These are phyloP conservation scores for Coniochaeta pulveracea DNA, from an alignment of 2,329 filamentous ascomycete species.

Conservation along the genomic window DNA sequence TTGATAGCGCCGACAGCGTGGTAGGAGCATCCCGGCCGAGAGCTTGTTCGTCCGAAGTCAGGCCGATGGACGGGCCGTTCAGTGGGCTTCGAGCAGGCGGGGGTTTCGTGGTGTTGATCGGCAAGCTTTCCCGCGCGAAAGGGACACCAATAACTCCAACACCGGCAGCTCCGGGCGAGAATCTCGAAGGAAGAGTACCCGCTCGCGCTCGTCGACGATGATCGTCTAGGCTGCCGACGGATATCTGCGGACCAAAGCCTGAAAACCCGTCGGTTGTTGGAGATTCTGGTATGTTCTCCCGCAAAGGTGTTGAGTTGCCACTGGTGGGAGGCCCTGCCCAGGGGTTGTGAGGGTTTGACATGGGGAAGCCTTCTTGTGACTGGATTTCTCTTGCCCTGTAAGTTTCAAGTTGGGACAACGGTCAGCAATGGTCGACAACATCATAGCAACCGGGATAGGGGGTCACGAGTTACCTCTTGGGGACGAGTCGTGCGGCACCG, in stretches of 20 bases:
- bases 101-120: conserved; percentile 70
- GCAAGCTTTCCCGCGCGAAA: no score
- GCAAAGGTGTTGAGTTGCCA: conserved; percentile 88
- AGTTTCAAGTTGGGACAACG: no score
- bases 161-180: conserved; percentile 64
- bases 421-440: no score
- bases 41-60: conserved; percentile 32
- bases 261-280: conserved; percentile 94
- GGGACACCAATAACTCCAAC: conserved; percentile 48
- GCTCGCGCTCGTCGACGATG: conserved; percentile 77
- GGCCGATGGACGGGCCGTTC: conserved; percentile 52
- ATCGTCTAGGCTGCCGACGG: conserved; percentile 54
- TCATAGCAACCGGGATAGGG: no score
- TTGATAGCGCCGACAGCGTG: no score
- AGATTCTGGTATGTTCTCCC: conserved; percentile 95
- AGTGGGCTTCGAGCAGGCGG: conserved; percentile 84
- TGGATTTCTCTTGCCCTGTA: conserved; percentile 87
- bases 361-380: conserved; percentile 79
- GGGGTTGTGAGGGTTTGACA: conserved; percentile 55
- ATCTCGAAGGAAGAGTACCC: conserved; percentile 90
- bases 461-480: conserved; percentile 83
- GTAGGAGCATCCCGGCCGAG: no score
- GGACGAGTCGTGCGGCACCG: conserved; percentile 77
- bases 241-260: conserved; percentile 66
- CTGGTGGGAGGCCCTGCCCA: conserved; percentile 97